Conservation (phyloP, 2,329 filamentous ascomycete genomes). For the Penicillium sp. region DNA sequence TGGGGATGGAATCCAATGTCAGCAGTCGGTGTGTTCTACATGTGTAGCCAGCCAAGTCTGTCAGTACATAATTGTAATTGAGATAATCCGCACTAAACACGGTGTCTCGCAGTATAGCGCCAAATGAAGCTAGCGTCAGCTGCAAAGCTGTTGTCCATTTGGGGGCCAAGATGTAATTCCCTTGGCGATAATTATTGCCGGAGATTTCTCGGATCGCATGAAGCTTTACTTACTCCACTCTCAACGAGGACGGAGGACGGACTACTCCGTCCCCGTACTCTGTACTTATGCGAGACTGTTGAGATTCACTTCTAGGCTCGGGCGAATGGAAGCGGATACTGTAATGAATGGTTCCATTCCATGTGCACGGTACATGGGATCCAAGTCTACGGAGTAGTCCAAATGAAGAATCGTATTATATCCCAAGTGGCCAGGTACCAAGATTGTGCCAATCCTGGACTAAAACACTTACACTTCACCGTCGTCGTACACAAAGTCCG, state of each 20-base stretch:
- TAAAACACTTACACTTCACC: too few relatives aligned
- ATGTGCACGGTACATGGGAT: not conserved
- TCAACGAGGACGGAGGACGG: not conserved
- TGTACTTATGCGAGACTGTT: too few relatives aligned
- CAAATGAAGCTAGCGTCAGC: conserved; percentile 17
- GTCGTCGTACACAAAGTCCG: too few relatives aligned
- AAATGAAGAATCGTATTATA: not conserved
- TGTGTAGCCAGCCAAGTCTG: not conserved
- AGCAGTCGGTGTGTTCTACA: conserved; percentile 17
- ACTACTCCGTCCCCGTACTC: too few relatives aligned
- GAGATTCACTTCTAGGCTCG: not conserved
- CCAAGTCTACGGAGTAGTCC: not conserved
- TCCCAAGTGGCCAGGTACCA: too few relatives aligned
- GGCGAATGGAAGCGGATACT: not conserved
- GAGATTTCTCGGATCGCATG: not conserved
- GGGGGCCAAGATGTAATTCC: conserved; percentile 3
- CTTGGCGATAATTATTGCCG: not conserved
- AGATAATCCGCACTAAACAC: conserved; percentile 1
- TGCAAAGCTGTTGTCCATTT: conserved; percentile 4
- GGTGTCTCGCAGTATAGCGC: conserved; percentile 27
- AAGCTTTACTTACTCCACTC: not conserved
- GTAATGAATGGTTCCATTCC: not conserved
- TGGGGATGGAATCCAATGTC: conserved; percentile 5
- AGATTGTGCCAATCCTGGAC: too few relatives aligned
- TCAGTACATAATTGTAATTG: too few relatives aligned